These are phyloP conservation scores for Fonsecaea nubica DNA, from an alignment of 2,329 filamentous ascomycete species.

Conservation along the genomic window DNA sequence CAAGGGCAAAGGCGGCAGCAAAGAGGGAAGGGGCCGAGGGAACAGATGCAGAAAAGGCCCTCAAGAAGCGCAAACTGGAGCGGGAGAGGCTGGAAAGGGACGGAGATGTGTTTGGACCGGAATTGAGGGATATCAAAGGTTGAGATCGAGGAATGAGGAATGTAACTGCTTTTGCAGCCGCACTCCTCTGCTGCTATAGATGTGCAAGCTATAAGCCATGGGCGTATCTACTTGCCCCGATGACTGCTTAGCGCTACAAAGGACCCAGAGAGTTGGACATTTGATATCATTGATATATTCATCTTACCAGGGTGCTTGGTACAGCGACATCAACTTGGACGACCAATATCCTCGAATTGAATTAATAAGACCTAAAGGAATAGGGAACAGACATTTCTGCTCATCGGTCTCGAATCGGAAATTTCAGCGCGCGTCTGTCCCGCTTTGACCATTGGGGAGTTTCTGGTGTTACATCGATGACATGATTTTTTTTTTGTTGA, in stretches of 20 bases:
- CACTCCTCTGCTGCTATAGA: neutral
- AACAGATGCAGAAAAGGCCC: constrained; percentile 42
- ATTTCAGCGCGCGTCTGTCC: neutral
- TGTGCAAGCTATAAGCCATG: neutral
- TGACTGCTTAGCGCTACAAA: neutral
- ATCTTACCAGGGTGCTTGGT: neutral
- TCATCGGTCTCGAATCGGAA: neutral
- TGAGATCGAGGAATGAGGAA: neutral
- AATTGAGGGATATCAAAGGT: constrained; percentile 33
- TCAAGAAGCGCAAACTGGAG: constrained; percentile 44
- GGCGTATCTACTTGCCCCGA: neutral
- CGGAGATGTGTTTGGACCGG: constrained; percentile 44
- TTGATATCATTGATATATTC: neutral
- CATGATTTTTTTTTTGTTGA: neutral
- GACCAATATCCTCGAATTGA: neutral
- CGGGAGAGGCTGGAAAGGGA: constrained; percentile 41
- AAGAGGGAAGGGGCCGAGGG: constrained; percentile 48
- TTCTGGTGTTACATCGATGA: constrained; percentile 3
- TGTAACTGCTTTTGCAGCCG: neutral
- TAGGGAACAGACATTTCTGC: neutral
- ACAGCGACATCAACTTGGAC: neutral
- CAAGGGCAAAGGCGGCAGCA: constrained; percentile 44
- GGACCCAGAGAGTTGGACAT: too few relatives aligned
- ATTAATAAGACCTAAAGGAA: neutral
- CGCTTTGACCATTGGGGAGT: neutral